These are phyloP conservation scores for Isatis lusitanica DNA, from an alignment of 441 rosid species.

Conservation along the genomic window DNA sequence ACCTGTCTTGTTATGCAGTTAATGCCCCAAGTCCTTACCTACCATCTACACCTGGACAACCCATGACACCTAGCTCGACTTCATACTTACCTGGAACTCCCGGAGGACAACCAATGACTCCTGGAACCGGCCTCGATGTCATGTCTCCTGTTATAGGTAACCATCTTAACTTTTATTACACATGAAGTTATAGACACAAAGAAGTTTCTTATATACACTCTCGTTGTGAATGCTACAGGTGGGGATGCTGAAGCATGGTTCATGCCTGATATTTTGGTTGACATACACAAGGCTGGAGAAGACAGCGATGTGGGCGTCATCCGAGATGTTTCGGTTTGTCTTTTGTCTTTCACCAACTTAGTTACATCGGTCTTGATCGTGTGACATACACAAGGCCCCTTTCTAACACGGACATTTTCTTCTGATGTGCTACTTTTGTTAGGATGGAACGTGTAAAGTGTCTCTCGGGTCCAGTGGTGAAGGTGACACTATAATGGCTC, in stretches of 20 bases:
- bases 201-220: neutral
- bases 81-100: conserved; percentile 94
- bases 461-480: conserved; percentile 64
- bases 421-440: conserved; percentile 15
- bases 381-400: neutral
- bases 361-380: neutral
- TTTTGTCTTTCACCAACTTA: conserved; percentile 4
- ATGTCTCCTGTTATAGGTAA: conserved; percentile 98
- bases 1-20: conserved; percentile 46
- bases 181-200: neutral
- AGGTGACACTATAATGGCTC: conserved; percentile 55
- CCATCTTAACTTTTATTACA: neutral
- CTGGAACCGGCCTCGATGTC: conserved; percentile 87
- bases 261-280: conserved; percentile 88
- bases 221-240: conserved; percentile 47
- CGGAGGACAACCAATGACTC: conserved; percentile 99
- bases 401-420: neutral
- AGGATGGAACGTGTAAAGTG: conserved; percentile 91
- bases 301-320: conserved; percentile 67
- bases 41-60: conserved; percentile 96
- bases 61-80: conserved; percentile 88
- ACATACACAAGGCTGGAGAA: conserved; percentile 64
- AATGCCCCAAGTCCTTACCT: conserved; percentile 92
- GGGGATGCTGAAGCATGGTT: conserved; percentile 82
- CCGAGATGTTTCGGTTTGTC: conserved; percentile 77